These are phyloP conservation scores for Globisporangium carolinianum DNA, from an alignment of 352 stramenopile species.

Conservation along the genomic window DNA sequence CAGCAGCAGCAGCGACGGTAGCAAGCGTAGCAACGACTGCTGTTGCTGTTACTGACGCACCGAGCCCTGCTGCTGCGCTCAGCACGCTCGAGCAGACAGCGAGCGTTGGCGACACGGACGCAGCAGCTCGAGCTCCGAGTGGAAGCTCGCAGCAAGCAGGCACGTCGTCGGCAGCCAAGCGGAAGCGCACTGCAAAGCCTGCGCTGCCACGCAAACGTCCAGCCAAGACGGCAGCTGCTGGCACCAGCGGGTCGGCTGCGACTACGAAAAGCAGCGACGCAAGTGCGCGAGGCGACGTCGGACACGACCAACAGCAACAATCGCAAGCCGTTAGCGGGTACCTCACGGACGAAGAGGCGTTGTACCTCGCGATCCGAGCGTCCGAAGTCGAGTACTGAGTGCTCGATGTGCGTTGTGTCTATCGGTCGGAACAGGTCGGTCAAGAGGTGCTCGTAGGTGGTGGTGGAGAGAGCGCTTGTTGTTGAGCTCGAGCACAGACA, in stretches of 20 bases:
- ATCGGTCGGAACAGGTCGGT: too few species aligned
- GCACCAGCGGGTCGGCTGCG: conserved; percentile 1
- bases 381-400: conserved; percentile 15
- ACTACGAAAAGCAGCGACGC: not conserved
- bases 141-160: not conserved
- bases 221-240: not conserved
- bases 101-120: not conserved
- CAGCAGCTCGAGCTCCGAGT: not conserved
- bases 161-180: conserved; percentile 4
- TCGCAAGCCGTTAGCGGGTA: conserved; percentile 8
- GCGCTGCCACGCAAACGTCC: conserved; percentile 5
- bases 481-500: too few species aligned
- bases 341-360: conserved; percentile 16
- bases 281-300: not conserved
- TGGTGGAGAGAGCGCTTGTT: too few species aligned
- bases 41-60: not conserved
- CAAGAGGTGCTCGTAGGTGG: too few species aligned
- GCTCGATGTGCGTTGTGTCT: not conserved
- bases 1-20: not conserved
- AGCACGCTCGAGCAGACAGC: not conserved
- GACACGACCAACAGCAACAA: conserved; percentile 1
- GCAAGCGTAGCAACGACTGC: not conserved
- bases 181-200: conserved; percentile 7
- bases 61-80: not conserved
- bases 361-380: conserved; percentile 15